phyloP scores from a whole-genome alignment of 306 rosid species.

The Glycine tomentella region DNA sequence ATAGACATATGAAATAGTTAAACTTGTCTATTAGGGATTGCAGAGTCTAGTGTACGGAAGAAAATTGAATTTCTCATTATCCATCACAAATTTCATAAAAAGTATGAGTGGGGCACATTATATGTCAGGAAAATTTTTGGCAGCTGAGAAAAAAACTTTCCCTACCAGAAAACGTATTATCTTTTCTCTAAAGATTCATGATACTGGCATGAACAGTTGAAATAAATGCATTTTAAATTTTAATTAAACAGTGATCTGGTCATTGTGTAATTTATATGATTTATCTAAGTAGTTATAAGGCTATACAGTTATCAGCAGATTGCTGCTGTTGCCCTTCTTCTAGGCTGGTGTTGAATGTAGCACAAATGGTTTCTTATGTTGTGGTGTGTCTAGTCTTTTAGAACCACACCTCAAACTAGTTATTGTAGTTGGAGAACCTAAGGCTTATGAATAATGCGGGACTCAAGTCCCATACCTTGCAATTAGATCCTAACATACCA shows the following conservation, averaged over 20 bases:
- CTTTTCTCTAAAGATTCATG: conserved; percentile 7
- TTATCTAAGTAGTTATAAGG: not conserved
- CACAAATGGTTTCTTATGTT: not conserved
- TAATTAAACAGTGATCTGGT: conserved; percentile 1
- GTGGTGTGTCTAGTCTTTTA: not conserved
- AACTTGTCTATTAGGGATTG: conserved; percentile 39
- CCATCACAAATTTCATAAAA: conserved; percentile 13
- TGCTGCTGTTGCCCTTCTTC: not conserved
- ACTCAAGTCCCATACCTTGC: not conserved
- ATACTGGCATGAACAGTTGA: not conserved
- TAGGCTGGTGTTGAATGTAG: conserved; percentile 10
- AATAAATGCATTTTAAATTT: conserved; percentile 7
- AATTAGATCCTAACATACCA: not conserved
- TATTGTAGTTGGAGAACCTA: not conserved
- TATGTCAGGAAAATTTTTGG: not conserved
- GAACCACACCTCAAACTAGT: not conserved
- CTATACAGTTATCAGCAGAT: conserved; percentile 13
- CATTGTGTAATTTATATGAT: conserved; percentile 1
- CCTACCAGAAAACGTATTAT: not conserved
- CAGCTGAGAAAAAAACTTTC: not conserved
- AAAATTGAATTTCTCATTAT: conserved; percentile 26
- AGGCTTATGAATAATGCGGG: not conserved
- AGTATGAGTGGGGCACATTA: not conserved
- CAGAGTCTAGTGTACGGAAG: conserved; percentile 8
- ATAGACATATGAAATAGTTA: conserved; percentile 36